Evolutionary conservation across 2,329 filamentous ascomycete genomes (phyloP).

Genomic region (Aureobasidium lini): DNA sequence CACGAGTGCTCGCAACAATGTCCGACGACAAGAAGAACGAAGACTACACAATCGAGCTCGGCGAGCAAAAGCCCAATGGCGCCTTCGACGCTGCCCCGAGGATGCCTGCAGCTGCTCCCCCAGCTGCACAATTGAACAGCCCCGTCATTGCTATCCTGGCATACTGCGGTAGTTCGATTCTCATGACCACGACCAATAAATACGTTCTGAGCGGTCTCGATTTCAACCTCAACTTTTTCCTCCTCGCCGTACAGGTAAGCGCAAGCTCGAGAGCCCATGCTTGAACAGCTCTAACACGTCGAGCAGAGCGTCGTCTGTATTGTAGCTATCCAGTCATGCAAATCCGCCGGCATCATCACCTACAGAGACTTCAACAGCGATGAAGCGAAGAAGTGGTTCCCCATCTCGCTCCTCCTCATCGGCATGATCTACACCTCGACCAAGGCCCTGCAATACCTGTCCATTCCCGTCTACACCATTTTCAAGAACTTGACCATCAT

Average conservation of each 20-base stretch:
- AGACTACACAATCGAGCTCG: slow-evolving; percentile 66
- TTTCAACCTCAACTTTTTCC: slow-evolving; percentile 96
- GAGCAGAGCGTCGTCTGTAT: slow-evolving; percentile 81
- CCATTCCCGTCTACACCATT: slow-evolving; percentile 97
- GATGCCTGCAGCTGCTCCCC: slow-evolving; percentile 35
- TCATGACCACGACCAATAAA: slow-evolving; percentile 99
- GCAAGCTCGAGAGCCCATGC: background rate
- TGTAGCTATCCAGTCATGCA: slow-evolving; percentile 72
- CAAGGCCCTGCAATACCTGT: slow-evolving; percentile 92
- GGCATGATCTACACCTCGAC: slow-evolving; percentile 99
- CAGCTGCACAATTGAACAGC: slow-evolving; percentile 47
- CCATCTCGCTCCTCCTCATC: slow-evolving; percentile 88
- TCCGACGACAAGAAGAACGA: slow-evolving; percentile 81
- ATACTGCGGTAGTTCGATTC: slow-evolving; percentile 93
- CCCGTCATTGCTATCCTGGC: slow-evolving; percentile 68
- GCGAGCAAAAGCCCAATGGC: slow-evolving; percentile 49
- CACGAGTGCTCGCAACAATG: slow-evolving; percentile 46
- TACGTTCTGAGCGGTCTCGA: slow-evolving; percentile 85
- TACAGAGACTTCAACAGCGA: slow-evolving; percentile 78
- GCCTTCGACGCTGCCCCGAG: slow-evolving; percentile 40
- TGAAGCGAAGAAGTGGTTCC: slow-evolving; percentile 95
- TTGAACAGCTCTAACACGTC: background rate
- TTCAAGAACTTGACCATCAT: slow-evolving; percentile 99
- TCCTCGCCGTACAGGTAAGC: slow-evolving; percentile 82
- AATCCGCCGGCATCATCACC: slow-evolving; percentile 71